Conservation (phyloP, 2,329 filamentous ascomycete genomes). For the Penicillium olsonii region DNA sequence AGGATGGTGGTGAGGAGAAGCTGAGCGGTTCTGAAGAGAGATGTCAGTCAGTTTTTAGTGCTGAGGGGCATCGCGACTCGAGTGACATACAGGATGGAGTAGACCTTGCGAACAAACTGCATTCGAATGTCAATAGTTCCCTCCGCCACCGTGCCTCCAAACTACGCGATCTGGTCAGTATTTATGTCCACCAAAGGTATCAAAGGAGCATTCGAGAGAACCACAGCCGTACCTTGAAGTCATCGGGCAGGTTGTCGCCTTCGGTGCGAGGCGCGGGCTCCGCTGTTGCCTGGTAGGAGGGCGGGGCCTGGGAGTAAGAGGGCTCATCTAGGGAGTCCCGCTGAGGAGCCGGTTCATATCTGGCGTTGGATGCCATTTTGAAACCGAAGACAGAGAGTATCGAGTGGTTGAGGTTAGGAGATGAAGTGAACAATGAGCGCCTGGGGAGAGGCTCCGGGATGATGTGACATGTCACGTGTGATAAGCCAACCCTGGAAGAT, state of each 20-base stretch:
- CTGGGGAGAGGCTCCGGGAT: too few species aligned
- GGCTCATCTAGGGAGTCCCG: slow-evolving; percentile 80
- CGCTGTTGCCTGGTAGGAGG: slow-evolving; percentile 71
- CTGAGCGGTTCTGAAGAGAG: slow-evolving; percentile 70
- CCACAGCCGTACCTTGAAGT: slow-evolving; percentile 74
- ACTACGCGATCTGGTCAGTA: slow-evolving; percentile 53
- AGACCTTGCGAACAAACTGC: slow-evolving; percentile 96
- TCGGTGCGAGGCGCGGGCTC: slow-evolving; percentile 67
- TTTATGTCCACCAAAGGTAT: not conserved
- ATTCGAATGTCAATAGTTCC: slow-evolving; percentile 94
- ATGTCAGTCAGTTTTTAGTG: not conserved
- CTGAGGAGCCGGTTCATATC: slow-evolving; percentile 81
- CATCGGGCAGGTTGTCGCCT: slow-evolving; percentile 90
- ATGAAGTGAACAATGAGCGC: slow-evolving; percentile 4
- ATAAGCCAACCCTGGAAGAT: too few species aligned
- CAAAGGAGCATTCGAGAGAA: rapidly evolving
- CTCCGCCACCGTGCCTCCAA: slow-evolving; percentile 89
- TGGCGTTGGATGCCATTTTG: slow-evolving; percentile 71
- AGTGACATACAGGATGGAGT: slow-evolving; percentile 74
- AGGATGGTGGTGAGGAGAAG: slow-evolving; percentile 80
- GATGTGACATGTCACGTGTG: slow-evolving; percentile 11
- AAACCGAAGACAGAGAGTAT: not conserved
- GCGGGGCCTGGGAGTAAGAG: slow-evolving; percentile 73
- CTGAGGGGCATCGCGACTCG: not conserved
- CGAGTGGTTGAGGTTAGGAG: not conserved